A percentile compares a stretch with the other conserved stretches of the same genome.
Evolutionary conservation across 768 basidiomycete species (phyloP).

Genomic region (Hemileccinum impolitum): DNA sequence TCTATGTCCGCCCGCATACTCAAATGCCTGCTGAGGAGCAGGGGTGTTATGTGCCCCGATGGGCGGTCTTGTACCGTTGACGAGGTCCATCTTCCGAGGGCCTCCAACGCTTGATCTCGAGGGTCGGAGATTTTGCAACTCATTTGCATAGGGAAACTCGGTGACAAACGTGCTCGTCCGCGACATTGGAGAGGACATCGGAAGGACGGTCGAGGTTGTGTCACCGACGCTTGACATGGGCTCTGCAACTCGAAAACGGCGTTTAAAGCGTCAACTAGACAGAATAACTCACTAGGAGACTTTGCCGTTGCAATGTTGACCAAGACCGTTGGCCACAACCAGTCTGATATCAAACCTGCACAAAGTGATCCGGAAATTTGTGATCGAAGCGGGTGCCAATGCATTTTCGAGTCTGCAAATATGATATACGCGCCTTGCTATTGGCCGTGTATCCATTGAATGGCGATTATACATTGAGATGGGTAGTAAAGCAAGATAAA

Average conservation of each 20-base stretch:
- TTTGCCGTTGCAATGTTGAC: conserved; percentile 12
- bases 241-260: neutral
- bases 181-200: conserved; percentile 14
- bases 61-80: neutral
- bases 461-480: conserved; percentile 36
- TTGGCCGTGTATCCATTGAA: conserved; percentile 28
- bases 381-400: neutral
- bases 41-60: neutral
- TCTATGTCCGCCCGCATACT: neutral
- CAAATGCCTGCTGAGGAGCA: neutral
- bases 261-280: neutral
- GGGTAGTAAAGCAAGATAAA: conserved; percentile 30
- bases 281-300: neutral
- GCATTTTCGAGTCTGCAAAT: neutral
- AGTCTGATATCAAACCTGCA: conserved; percentile 13
- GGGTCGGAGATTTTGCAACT: neutral
- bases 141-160: conserved; percentile 2
- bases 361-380: neutral
- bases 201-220: conserved; percentile 11
- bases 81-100: conserved; percentile 17
- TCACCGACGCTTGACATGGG: conserved; percentile 18
- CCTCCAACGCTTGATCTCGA: conserved; percentile 16
- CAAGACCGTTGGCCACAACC: neutral
- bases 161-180: conserved; percentile 6
- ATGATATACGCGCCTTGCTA: conserved; percentile 24